A percentile compares a stretch with the other conserved stretches of the same genome.
Conservation (phyloP, 1,284 basidiomycete species). For the Ustilago tritici region DNA sequence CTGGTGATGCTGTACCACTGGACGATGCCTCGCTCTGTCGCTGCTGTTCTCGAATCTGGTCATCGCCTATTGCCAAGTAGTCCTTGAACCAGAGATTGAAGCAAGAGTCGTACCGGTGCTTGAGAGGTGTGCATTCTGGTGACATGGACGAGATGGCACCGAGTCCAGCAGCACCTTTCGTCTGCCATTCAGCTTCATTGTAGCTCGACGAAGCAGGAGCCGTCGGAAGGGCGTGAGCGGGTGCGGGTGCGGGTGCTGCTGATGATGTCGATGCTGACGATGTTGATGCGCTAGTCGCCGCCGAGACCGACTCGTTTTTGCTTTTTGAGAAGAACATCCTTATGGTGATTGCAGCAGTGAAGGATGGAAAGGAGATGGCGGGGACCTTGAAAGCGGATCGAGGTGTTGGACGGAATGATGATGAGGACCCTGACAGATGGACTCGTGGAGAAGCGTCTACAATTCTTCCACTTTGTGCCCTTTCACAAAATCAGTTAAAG, state of each 20-base stretch:
- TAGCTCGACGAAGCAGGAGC: conserved; percentile 1
- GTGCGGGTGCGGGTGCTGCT: conserved; percentile 3
- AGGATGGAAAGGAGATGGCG: background rate
- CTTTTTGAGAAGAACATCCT: conserved; percentile 35
- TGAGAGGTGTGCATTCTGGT: conserved; percentile 86
- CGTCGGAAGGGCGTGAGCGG: background rate
- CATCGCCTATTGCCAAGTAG: conserved; percentile 75
- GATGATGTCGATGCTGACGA: conserved; percentile 14
- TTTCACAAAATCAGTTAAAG: background rate
- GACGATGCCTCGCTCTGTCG: conserved; percentile 70
- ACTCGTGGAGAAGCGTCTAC: background rate
- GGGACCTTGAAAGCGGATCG: background rate
- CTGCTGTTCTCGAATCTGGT: conserved; percentile 62
- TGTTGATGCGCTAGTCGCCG: conserved; percentile 7
- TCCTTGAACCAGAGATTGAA: conserved; percentile 97
- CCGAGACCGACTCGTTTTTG: conserved; percentile 15
- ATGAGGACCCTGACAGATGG: conserved; percentile 16
- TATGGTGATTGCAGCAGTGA: background rate
- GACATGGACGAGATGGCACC: conserved; percentile 73
- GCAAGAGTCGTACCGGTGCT: conserved; percentile 89
- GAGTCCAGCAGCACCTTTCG: conserved; percentile 40
- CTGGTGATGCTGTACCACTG: conserved; percentile 7
- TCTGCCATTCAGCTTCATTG: conserved; percentile 22
- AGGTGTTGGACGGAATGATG: background rate
- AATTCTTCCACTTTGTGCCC: conserved; percentile 8